phyloP scores from a whole-genome alignment of 2,329 filamentous ascomycete genomes.

The Sporothrix humicola region DNA sequence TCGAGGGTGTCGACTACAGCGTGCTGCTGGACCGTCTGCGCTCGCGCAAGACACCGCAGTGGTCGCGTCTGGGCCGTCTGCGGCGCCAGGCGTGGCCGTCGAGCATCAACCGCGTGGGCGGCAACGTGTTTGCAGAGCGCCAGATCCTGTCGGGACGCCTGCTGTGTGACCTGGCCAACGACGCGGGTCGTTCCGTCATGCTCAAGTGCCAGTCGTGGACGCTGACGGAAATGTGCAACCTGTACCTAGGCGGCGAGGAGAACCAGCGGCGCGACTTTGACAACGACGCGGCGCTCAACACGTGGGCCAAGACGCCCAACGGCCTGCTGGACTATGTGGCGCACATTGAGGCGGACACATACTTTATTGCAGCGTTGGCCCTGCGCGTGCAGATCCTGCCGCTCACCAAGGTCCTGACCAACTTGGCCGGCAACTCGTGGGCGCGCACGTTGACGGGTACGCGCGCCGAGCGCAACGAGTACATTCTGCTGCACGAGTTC shows the following conservation, averaged over 20 bases:
- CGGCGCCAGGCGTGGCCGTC: conserved; percentile 85
- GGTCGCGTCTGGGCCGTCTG: conserved; percentile 90
- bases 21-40: conserved; percentile 84
- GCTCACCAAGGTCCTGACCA: conserved; percentile 92
- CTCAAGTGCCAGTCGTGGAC: conserved; percentile 97
- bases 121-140: conserved; percentile 91
- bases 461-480: conserved; percentile 96
- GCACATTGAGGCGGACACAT: conserved; percentile 94
- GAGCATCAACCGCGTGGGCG: conserved; percentile 81
- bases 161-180: conserved; percentile 92
- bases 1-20: conserved; percentile 97
- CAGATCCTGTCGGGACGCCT: conserved; percentile 87
- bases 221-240: conserved; percentile 93
- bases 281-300: conserved; percentile 82
- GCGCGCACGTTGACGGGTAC: conserved; percentile 94
- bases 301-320: conserved; percentile 81
- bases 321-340: conserved; percentile 92
- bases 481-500: conserved; percentile 97
- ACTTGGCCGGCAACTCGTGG: conserved; percentile 97
- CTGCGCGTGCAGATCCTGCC: conserved; percentile 90
- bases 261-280: conserved; percentile 83
- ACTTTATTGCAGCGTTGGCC: conserved; percentile 90
- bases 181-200: conserved; percentile 97
- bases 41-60: conserved; percentile 89
- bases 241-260: conserved; percentile 71